Evolutionary conservation across 2,329 filamentous ascomycete genomes (phyloP), one percentile per base, ranked within the genome.

Genomic region (Ceratocystis destructans): DNA sequence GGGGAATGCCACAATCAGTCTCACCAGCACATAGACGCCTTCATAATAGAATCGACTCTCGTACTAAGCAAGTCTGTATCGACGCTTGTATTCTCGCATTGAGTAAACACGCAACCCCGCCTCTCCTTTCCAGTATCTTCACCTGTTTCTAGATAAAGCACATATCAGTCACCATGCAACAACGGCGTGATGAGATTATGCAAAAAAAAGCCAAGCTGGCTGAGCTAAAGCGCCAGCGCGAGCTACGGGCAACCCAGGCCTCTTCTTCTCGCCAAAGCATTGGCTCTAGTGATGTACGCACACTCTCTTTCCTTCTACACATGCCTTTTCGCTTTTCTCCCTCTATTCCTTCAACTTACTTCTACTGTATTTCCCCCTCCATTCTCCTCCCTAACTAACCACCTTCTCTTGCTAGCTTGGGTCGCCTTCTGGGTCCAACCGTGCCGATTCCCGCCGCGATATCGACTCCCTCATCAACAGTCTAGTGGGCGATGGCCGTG

Each of bases 161-260:
- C 63, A 17, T 31, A 28, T 8, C 22, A 64, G 28, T 8, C 22
- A 63, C 15, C 44, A 68, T 68, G 81, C 85, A 87, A 78, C 87
- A 92, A 81, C 88, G 92, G 72, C 88, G 90, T 79, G 91, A 96
- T 80, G 94, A 99, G 80, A 96, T 99, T 71, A 80, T 94, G 72
- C 92, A 91, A 71, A 99, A 99, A 79, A 93, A 90, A 80, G 93
- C 92, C 69, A 96, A 94, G 81, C 90, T 99, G 72, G 92, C 90
- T 62, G 94, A 97, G 82, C 83, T 99, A 70, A 96, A 96, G 79
- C 85, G 89, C 69, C 91, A 96, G 78, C 85, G 94, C 72, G 91
- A 95, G 75, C 79, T 93, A 71, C 84, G 92, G 68, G 84, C 89
- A 70, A 89, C 83, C 74, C 89, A 95, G 74, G 85, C 89, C 71